Base-by-base conservation (phyloP, 257 asterid genomes). In the Nicotiana noctiflora region DNA sequence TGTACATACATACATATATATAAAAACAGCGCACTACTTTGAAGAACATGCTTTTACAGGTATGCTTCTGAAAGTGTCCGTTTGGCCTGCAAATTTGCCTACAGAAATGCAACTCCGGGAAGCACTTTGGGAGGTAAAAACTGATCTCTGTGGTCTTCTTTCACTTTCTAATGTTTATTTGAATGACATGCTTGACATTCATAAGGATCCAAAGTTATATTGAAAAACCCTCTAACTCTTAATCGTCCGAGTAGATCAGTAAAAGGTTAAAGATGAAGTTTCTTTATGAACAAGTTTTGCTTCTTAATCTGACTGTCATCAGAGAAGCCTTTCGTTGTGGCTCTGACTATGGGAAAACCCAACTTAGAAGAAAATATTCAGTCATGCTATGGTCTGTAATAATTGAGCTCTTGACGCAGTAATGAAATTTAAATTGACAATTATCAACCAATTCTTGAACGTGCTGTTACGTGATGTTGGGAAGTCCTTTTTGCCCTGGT, bases 51-150 rank as follows among this genome's bases (percentile, higher is more conserved):
- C n/a, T 63, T 81, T 81, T 84, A 81, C 94, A 96, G 98, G 89
- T 95, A 90, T 83, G 99, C 99, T 82, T 89, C 97, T 80, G 97
- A 95, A 89, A 93, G 99, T 83, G 56, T 95, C 82, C 79, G 80
- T 10, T 53, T 91, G 65, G 97, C 99, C 23, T 95, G 99, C 82
- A 90, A 90, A 79, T 95, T 37, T 80, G 97, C 98, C 70, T 95
- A 95, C 90, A 90, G 99, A 90, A 95, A 95, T 79, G 98, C 97
- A 85, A 91, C 97, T 62, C 95, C 97, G 37, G 97, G 99, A 86
- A 90, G 86, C 91, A 95, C 94, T 77, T 90, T 95, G 82, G 92
- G 88, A 87, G 99, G 99, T 93, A 63, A 78, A 44, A 65, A 4
- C 18, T 55, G 56, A 7, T 61, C 64, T 21, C 80, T 29, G n/a